These are phyloP conservation scores for Sarocladium strictum DNA, from an alignment of 2,329 filamentous ascomycete species.

Conservation along the genomic window DNA sequence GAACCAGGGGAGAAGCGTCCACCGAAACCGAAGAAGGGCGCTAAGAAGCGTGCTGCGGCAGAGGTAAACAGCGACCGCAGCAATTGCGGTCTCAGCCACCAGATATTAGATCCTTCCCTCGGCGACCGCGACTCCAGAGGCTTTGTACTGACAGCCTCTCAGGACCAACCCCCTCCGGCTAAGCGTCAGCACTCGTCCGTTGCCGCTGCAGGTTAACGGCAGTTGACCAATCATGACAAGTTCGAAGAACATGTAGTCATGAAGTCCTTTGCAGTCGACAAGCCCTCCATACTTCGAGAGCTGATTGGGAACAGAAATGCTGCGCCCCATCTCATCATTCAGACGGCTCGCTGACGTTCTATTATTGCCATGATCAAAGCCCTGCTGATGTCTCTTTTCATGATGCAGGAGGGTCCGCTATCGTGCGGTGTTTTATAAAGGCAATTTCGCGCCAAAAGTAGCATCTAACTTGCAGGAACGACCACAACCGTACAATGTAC, in stretches of 20 bases:
- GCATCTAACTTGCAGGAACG: neutral
- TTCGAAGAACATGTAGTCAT: neutral
- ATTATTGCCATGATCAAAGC: neutral
- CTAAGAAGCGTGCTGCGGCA: constrained; percentile 43
- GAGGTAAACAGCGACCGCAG: constrained; percentile 28
- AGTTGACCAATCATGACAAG: neutral
- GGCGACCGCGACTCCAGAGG: constrained; percentile 4
- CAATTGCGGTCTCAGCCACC: neutral
- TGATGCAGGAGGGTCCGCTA: neutral
- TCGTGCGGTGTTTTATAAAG: neutral
- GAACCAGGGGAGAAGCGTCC: constrained; percentile 70
- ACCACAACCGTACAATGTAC: neutral
- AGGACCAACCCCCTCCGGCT: constrained; percentile 33
- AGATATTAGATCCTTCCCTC: constrained; percentile 11
- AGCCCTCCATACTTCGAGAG: neutral
- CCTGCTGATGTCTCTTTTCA: neutral
- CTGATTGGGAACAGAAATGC: neutral
- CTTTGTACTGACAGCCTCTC: constrained; percentile 19
- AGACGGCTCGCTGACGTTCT: neutral
- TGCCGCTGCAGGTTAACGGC: constrained; percentile 30
- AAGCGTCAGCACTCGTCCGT: constrained; percentile 37
- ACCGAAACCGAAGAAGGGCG: constrained; percentile 52
- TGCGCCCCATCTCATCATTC: neutral
- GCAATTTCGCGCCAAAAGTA: neutral
- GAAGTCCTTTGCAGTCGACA: neutral